Conservation (phyloP, 495 filamentous ascomycete species). For the Aspergillus sclerotiicarbonarius region DNA sequence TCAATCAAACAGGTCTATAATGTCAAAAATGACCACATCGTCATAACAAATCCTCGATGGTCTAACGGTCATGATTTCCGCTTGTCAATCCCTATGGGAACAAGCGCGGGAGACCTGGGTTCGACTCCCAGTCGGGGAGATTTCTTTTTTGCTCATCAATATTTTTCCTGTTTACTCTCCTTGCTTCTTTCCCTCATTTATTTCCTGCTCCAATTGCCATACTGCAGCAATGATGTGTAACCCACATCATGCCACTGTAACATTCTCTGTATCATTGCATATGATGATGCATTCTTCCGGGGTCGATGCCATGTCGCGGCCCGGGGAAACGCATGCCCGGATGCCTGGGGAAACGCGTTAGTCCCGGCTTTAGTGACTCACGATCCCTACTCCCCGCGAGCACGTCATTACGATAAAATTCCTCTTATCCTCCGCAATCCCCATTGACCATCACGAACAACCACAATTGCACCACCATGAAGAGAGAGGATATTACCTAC, state of each 20-base stretch:
- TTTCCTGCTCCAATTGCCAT: not conserved
- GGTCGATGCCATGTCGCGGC: too few species aligned
- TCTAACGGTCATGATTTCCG: slow-evolving; percentile 10
- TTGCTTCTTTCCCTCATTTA: not conserved
- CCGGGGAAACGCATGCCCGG: too few species aligned
- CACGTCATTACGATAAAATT: not conserved
- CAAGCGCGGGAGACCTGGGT: slow-evolving; percentile 9
- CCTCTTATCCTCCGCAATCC: slow-evolving; percentile 6
- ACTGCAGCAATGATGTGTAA: too few species aligned
- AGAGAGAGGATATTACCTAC: slow-evolving; percentile 65
- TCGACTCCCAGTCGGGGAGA: slow-evolving; percentile 9
- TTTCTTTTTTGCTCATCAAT: not conserved
- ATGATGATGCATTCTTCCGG: too few species aligned
- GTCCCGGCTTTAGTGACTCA: not conserved
- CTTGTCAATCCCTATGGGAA: slow-evolving; percentile 4
- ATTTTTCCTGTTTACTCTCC: not conserved
- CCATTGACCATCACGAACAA: slow-evolving; percentile 1
- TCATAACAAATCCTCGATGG: slow-evolving; percentile 3
- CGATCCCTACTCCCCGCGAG: not conserved
- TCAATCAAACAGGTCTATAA: too few species aligned
- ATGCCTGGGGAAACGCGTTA: too few species aligned
- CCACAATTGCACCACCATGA: slow-evolving; percentile 18
- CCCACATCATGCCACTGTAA: too few species aligned
- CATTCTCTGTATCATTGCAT: too few species aligned
- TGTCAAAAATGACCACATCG: not conserved